Base-by-base conservation (phyloP, 2,329 filamentous ascomycete species). In the Chaetomiaceae sp. region DNA sequence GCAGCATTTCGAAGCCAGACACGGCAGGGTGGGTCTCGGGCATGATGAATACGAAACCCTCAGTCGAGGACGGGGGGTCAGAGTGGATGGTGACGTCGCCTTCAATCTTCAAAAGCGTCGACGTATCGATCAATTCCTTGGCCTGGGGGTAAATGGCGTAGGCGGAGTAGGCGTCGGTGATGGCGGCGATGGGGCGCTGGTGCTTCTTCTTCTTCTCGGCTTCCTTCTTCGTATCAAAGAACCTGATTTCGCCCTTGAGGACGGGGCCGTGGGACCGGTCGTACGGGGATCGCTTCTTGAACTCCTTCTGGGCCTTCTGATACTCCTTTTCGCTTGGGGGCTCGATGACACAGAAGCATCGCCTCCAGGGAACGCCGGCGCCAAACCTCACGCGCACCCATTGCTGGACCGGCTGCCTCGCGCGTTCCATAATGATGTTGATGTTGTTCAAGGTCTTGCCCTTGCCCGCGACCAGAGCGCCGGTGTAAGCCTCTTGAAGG, bases 11-110 rank as follows among this genome's bases (percentile, higher is more conserved):
- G 60, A 97, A 96, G 0, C 93, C 93, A 48, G 83, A 87, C 12
- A 99, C 87, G 16, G 89, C 91, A n/a, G 92, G 86, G 62, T 89
- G 89, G 1, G 86, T 81, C 67, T 99, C 93, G 4, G 93, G 93
- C 91, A 99, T 96, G 59, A 97, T 85, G 64, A 99, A 99, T 4
- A 99, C 89, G 62, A 96, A 96, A 0, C 93, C 93, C 66, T 99
- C 93, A 0, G 86, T 87, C 2, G 83, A 82, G 0, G 86, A 85
- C 20, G 89, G 83, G 8, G 87, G 84, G 12, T 83, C 80, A 0
- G 86, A 85, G 69, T 96, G 90, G 34, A 96, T 88, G 0, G 87
- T 90, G 54, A 99, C 89, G 56, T 83, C 82, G 9, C 91, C 93
- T 70, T 99, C 93, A 23, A 99, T 79, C 69, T 99, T 99, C 56